Evolutionary conservation across 345 rosid species (phyloP).

Genomic region (Gossypium raimondii): DNA sequence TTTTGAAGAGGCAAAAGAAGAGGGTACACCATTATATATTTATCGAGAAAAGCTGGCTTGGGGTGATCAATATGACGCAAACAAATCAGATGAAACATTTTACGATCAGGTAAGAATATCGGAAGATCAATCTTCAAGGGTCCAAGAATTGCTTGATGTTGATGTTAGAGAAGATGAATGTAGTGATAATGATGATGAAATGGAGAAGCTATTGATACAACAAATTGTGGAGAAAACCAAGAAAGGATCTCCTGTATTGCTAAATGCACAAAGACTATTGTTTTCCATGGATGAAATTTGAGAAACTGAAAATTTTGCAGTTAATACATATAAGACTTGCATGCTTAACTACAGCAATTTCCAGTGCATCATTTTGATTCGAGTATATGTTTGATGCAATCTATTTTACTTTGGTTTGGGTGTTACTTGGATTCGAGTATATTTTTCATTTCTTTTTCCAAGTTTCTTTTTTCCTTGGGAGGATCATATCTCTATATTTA

Average conservation of each 20-base stretch:
- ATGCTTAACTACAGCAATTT: not conserved
- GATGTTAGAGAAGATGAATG: slow-evolving; percentile 42
- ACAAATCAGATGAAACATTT: not conserved
- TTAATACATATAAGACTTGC: not conserved
- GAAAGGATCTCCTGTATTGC: slow-evolving; percentile 65
- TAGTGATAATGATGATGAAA: slow-evolving; percentile 50
- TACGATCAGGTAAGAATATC: not conserved
- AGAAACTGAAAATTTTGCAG: not conserved
- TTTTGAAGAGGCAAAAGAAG: slow-evolving; percentile 63
- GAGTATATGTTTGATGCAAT: not conserved
- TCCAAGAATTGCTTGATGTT: slow-evolving; percentile 6
- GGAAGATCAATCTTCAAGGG: not conserved
- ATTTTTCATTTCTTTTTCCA: too few relatives aligned
- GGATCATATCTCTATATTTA: too few relatives aligned
- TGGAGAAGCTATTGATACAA: slow-evolving; percentile 65
- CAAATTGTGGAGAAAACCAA: slow-evolving; percentile 82
- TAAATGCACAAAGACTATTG: slow-evolving; percentile 65
- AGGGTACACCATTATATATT: slow-evolving; percentile 32
- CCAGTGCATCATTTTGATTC: not conserved
- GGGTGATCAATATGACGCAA: slow-evolving; percentile 16
- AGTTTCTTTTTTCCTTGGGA: too few relatives aligned
- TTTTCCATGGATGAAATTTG: slow-evolving; percentile 42
- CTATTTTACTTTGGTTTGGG: not conserved
- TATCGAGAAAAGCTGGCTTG: slow-evolving; percentile 28
- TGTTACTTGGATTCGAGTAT: not conserved